phyloP scores from a whole-genome alignment of 129 eudicot species.

The Deinandra increscens region DNA sequence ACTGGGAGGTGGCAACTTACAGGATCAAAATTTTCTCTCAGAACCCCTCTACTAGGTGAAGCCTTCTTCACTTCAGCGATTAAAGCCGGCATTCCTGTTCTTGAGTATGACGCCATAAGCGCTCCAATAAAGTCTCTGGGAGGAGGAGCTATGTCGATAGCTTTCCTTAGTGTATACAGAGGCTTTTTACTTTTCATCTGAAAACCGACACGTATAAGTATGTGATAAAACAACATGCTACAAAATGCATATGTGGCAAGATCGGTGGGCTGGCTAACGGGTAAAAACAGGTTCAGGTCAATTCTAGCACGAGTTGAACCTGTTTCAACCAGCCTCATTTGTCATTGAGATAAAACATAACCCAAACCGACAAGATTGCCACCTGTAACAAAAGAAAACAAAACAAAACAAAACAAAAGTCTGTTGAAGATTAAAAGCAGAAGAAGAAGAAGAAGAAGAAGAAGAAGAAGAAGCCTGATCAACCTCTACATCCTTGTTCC shows the following conservation, averaged over 20 bases:
- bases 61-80: slow-evolving; percentile 99
- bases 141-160: slow-evolving; percentile 53
- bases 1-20: slow-evolving; percentile 36
- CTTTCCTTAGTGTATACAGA: slow-evolving; percentile 44
- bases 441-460: slow-evolving; percentile 26
- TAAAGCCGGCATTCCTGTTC: slow-evolving; percentile 84
- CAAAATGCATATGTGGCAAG: background rate
- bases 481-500: slow-evolving; percentile 88
- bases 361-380: background rate
- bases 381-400: background rate
- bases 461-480: slow-evolving; percentile 49
- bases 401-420: no score
- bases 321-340: no score
- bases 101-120: slow-evolving; percentile 53
- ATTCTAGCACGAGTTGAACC: background rate
- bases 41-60: slow-evolving; percentile 88
- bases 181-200: slow-evolving; percentile 73
- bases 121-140: slow-evolving; percentile 79
- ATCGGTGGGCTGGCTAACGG: background rate
- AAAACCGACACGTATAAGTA: slow-evolving; percentile 22
- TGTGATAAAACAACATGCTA: background rate
- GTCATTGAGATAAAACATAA: no score
- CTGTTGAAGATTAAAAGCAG: slow-evolving; percentile 6
- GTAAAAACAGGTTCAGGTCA: background rate
- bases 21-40: slow-evolving; percentile 96